Conservation (phyloP, 176 grass and related monocot genomes). For the Triticum timopheevii region DNA sequence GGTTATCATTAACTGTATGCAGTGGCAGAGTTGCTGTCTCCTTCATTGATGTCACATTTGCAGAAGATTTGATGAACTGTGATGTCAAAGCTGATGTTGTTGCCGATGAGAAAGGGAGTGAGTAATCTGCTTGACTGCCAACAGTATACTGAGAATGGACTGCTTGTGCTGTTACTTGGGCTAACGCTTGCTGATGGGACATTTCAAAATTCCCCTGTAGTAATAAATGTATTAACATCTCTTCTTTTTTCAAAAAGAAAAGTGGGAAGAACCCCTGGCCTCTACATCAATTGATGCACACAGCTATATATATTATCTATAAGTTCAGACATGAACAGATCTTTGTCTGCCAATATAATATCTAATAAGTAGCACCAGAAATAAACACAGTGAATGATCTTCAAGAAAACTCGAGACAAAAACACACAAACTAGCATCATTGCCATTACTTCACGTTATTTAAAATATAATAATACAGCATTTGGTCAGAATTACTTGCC, state of each 20-base stretch:
- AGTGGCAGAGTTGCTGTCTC: slow-evolving; percentile 36
- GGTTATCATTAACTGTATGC: slow-evolving; percentile 29
- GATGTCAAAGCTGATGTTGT: slow-evolving; percentile 19
- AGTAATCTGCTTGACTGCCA: slow-evolving; percentile 44
- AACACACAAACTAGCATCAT: no score
- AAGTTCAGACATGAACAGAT: slow-evolving; percentile 4
- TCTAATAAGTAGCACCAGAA: neutral
- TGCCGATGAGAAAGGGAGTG: slow-evolving; percentile 41
- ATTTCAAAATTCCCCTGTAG: slow-evolving; percentile 80
- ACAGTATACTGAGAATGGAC: slow-evolving; percentile 56
- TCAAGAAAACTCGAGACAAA: neutral
- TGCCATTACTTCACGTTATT: no score
- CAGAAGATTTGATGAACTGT: slow-evolving; percentile 34
- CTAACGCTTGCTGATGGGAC: slow-evolving; percentile 92
- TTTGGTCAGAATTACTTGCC: no score
- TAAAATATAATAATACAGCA: no score
- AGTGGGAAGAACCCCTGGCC: neutral
- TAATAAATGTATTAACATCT: slow-evolving; percentile 2
- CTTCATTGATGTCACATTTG: slow-evolving; percentile 29
- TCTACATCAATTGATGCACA: neutral
- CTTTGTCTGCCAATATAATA: neutral
- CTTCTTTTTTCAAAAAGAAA: neutral
- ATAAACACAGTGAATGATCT: neutral
- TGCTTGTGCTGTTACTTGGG: slow-evolving; percentile 94
- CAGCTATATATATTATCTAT: neutral